Percentiles rank a stretch among this genome's conserved stretches.
phyloP scores from a whole-genome alignment of 2,329 filamentous ascomycete species.

The Fusarium nurragi region DNA sequence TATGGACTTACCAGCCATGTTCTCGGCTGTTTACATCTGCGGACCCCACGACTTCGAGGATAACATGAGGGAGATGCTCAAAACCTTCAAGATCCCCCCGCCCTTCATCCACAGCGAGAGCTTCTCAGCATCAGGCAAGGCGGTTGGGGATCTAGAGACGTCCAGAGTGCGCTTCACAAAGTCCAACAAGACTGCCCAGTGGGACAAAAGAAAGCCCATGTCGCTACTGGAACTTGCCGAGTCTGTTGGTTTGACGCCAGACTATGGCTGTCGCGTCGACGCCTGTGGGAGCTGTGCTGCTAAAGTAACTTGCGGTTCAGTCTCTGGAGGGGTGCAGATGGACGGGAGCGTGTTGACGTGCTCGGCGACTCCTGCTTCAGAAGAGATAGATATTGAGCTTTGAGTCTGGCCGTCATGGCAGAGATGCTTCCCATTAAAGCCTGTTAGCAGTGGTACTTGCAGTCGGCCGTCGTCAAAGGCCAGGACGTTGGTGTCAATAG shows the following conservation, averaged over 20 bases:
- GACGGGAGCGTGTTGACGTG: background rate
- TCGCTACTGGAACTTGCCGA: slow-evolving; percentile 5
- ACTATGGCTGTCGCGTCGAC: background rate
- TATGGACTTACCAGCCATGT: background rate
- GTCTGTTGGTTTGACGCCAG: background rate
- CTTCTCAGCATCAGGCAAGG: background rate
- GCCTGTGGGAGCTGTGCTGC: background rate
- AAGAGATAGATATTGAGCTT: background rate
- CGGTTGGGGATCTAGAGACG: background rate
- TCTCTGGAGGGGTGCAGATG: background rate
- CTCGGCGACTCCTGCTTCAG: background rate
- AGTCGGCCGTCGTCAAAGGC: no score
- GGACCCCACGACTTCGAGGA: background rate
- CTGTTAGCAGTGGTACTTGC: no score
- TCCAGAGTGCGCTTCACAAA: slow-evolving; percentile 4
- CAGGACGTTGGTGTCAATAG: no score
- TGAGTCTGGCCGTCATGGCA: background rate
- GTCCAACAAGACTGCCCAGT: background rate
- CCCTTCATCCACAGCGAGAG: slow-evolving; percentile 4
- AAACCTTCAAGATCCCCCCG: background rate
- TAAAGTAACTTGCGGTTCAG: background rate
- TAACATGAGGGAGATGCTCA: background rate
- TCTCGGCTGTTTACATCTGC: background rate
- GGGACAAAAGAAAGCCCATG: background rate
- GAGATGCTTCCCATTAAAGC: no score